These are phyloP conservation scores for Esteya vermicola DNA, from an alignment of 2,329 filamentous ascomycete species.

Conservation along the genomic window DNA sequence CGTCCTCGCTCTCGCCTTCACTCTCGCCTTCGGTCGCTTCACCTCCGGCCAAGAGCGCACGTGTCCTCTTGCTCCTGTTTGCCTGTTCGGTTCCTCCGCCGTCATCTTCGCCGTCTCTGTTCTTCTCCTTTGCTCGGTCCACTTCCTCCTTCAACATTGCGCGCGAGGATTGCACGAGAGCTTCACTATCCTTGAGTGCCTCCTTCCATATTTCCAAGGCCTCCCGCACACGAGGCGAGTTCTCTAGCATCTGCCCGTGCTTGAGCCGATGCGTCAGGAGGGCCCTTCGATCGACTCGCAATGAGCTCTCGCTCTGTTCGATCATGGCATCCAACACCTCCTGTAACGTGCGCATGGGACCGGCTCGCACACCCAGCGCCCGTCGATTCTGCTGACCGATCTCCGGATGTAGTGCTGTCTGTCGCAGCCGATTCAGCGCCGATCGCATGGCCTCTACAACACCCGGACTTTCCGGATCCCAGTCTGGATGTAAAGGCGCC, in stretches of 20 bases:
- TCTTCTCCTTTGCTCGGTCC: no score
- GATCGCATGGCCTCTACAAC: constrained; percentile 59
- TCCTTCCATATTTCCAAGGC: constrained; percentile 58
- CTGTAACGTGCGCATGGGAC: constrained; percentile 63
- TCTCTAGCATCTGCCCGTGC: constrained; percentile 67
- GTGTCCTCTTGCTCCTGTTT: neutral
- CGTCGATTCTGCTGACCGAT: constrained; percentile 54
- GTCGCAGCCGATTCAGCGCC: constrained; percentile 49
- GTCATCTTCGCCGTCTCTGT: constrained; percentile 12
- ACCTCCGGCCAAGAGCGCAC: constrained; percentile 7
- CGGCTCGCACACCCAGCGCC: constrained; percentile 45
- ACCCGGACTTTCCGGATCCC: constrained; percentile 44
- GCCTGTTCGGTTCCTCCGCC: constrained; percentile 4
- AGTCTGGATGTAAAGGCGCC: constrained; percentile 42
- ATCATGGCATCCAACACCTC: constrained; percentile 89
- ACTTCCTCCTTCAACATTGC: constrained; percentile 41
- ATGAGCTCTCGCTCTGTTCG: constrained; percentile 57
- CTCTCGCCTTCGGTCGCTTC: constrained; percentile 16
- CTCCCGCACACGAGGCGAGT: constrained; percentile 50
- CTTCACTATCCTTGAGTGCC: constrained; percentile 32
- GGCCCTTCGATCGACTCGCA: constrained; percentile 55
- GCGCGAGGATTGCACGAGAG: constrained; percentile 49
- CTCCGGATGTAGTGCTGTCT: constrained; percentile 55
- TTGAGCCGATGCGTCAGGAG: constrained; percentile 50
- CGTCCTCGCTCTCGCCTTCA: constrained; percentile 14